Evolutionary conservation across 2,329 filamentous ascomycete species (phyloP), one percentile per base, ranked within the genome.

Genomic region (Pochonia chlamydosporia): DNA sequence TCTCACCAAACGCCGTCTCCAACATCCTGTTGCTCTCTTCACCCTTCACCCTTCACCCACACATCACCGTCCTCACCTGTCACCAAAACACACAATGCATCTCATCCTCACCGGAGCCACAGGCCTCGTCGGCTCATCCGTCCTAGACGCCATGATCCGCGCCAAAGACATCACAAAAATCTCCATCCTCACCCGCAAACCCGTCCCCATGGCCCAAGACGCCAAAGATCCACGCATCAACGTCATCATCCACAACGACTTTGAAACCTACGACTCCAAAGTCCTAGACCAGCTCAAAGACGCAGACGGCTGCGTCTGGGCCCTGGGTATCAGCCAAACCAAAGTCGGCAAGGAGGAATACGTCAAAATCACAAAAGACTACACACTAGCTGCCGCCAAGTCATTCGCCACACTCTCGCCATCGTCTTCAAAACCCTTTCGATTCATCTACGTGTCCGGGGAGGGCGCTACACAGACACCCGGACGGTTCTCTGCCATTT

Each of bases 291-390:
- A 83, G 58, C 69, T 91, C 1, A 71, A 74, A 44, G 85, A 79
- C 20, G 86, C 85, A 0, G 68, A 75, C 7, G 85, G 82, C 2
- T 85, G 81, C 49, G 82, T 90, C 1, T 91, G 87, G 87, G 85
- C 87, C 0, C 70, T 85, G 40, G 86, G 87, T 1, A 80, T 83
- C 41, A 81, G 77, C 51, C 76, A 82, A 56, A 79, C 63, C 10
- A 66, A 74, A 35, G 83, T 87, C 7, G 60, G 60, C 48, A 79
- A 78, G 50, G 78, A 84, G 75, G 76, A 86, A 42, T 89, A 89
- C 58, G 67, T 80, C 39, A 74, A 75, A 43, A 86, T 90, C 59
- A 89, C 85, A 1, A 73, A 80, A 49, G 76, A 81, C 59, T 89
- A 82, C 59, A 64, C 85, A 2, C 59, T 89, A 1, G 76, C 73